Base-by-base conservation (phyloP, 371 early-diverging fungal genomes). In the Mucor mucedo region DNA sequence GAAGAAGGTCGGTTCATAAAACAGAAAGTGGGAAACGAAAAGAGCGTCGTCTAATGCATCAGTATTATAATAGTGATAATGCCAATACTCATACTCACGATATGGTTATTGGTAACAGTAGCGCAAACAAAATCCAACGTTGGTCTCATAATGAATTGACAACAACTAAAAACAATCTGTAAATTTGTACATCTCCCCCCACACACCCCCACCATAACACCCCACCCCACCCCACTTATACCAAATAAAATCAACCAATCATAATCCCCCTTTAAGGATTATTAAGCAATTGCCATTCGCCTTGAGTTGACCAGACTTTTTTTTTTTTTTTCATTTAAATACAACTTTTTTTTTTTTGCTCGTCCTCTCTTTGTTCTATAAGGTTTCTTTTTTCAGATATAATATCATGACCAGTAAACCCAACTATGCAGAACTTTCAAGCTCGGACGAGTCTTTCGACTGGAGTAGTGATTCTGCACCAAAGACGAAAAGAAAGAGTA, bases 21-120 rank as follows among this genome's bases (percentile, higher is more conserved):
- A 75, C 78, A 29, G 73, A 75, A 52, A 75, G 73, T 59, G 75
- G 76, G n/a, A 71, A 68, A 52, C 64, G 78, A 52, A 78, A 75
- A 75, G 70, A 49, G 16, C 58, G 55, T 42, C 59, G 49, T 39
- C 61, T 63, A 55, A 63, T 60, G 50, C 27, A 48, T 38, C 55
- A 50, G 28, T 50, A 55, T 55, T 40, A 49, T 62, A 55, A 28
- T 41, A 29, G 21, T 57, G 32, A 42, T 33, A 30, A 47, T 29
- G 4, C n/a, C 10, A 29, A 56, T 44, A 32, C 21, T 44, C 9
- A 53, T 47, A 62, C 33, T 1, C 28, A 39, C 35, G 62, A 54
- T 28, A 29, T 39, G 11, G 39, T 47, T 32, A 45, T 58, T 14
- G 33, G 58, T 42, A 59, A 59, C 14, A 59, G 59, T 29, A 59